Percentiles rank a stretch among this genome's conserved stretches.
These are phyloP conservation scores for Aegilops umbellulata DNA, from an alignment of 176 grass and related monocot species.

Conservation along the genomic window DNA sequence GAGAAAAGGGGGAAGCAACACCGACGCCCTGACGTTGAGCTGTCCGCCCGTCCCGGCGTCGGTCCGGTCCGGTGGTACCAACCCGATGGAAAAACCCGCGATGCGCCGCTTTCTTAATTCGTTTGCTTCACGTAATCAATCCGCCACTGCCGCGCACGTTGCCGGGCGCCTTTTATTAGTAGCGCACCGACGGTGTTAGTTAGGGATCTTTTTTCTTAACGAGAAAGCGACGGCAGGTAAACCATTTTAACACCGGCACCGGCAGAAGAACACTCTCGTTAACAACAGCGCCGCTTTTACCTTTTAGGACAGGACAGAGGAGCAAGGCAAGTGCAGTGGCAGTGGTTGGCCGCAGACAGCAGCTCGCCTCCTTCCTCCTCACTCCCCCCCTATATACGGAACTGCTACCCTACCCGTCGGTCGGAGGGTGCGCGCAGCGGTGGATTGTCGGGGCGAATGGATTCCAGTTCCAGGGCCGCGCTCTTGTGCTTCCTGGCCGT, in stretches of 20 bases:
- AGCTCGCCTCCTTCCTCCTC: slow-evolving; percentile 27
- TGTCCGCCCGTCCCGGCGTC: no score
- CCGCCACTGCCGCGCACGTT: background rate
- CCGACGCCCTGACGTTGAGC: no score
- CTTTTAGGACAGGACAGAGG: slow-evolving; percentile 24
- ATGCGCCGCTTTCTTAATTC: background rate
- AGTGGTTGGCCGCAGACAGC: slow-evolving; percentile 45
- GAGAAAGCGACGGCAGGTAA: background rate
- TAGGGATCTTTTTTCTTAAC: background rate
- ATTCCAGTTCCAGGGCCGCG: slow-evolving; percentile 42
- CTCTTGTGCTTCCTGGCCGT: slow-evolving; percentile 45
- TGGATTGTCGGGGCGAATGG: slow-evolving; percentile 19
- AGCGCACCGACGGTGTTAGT: background rate
- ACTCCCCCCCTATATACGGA: slow-evolving; percentile 15
- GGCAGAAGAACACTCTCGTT: no score
- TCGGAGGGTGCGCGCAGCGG: background rate
- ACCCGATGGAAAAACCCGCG: background rate
- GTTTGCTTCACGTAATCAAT: background rate
- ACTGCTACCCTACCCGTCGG: background rate
- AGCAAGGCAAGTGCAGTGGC: background rate
- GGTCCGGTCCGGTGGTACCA: no score
- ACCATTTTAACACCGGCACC: background rate
- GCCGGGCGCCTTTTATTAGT: background rate
- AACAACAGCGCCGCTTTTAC: background rate
- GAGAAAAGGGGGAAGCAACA: no score